Percentiles rank a stretch among this genome's conserved stretches.
These are phyloP conservation scores for Trichoderma sp. DNA, from an alignment of 2,329 filamentous ascomycete species.

Conservation along the genomic window DNA sequence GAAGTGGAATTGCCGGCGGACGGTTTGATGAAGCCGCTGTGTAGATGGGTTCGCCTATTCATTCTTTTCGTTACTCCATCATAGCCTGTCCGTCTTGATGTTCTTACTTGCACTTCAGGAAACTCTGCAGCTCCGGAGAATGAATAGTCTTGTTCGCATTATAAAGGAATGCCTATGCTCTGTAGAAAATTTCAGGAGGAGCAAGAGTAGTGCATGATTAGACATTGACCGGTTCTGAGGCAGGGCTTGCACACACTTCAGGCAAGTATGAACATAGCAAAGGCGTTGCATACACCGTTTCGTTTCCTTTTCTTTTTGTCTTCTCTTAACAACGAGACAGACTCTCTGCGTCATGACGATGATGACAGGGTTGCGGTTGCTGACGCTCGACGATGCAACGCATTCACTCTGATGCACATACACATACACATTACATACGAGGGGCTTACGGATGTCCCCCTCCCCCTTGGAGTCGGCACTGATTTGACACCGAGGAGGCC, in stretches of 20 bases:
- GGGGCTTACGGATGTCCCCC: no score
- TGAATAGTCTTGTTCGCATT: no score
- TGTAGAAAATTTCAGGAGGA: neutral
- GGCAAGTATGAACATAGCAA: neutral
- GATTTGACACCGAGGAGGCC: neutral
- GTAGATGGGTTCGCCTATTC: neutral
- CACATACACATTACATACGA: neutral
- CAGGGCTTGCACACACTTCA: neutral
- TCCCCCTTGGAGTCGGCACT: neutral
- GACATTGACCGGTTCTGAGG: slow-evolving; percentile 5
- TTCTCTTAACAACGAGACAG: no score
- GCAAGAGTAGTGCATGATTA: slow-evolving; percentile 20
- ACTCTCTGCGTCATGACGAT: neutral
- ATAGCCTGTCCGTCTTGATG: neutral
- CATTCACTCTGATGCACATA: slow-evolving; percentile 5
- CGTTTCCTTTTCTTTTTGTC: no score
- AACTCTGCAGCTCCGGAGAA: no score
- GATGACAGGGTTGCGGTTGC: slow-evolving; percentile 7
- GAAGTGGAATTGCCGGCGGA: neutral
- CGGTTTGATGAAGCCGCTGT: slow-evolving; percentile 8
- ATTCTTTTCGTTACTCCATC: neutral
- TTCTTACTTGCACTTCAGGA: slow-evolving; percentile 5
- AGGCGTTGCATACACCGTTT: slow-evolving; percentile 9
- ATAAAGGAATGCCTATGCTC: neutral
- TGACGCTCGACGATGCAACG: slow-evolving; percentile 22